Evolutionary conservation across 768 basidiomycete species (phyloP), one percentile per base, ranked within the genome.

Genomic region (Royoungia palumana): DNA sequence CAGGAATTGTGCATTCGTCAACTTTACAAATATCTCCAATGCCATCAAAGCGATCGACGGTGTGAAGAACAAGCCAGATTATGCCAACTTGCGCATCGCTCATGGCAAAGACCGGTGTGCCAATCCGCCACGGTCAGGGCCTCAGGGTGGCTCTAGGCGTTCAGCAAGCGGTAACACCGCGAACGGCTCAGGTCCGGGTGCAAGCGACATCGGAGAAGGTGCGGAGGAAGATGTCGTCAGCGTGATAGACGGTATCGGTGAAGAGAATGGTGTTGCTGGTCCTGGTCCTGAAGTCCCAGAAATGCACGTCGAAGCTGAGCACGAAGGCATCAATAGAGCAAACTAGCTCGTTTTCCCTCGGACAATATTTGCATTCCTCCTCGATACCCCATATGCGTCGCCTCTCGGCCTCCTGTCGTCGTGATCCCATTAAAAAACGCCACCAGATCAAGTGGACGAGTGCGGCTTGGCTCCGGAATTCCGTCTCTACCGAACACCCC

Each of bases 1-100:
- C 20, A 94, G 90, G 80, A 92, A 93, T 71, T 94, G 93, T 65
- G 92, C 91, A 25, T 99, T 94, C 64, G 87, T 93, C 61, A 96
- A 95, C 74, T 95, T 94, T 58, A 95, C 93, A 28, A 94, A 94
- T 72, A 83, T 96, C 57, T 84, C 86, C 43, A 94, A 94, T 63
- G 93, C 94, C 12, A 93, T 94, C 76, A 97, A 97, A 74, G 94
- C 95, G n/a, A 94, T 98, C 61, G 95, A 98, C 49, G 87, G 85
- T 8, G 81, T 96, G 70, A 95, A 95, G 80, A 81, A 77, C 63
- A 89, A 92, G 64, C 81, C 90, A 2, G 94, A 97, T 63, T 98
- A 98, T 63, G 75, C 81, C 16, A 85, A 85, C 66, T 72, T 97
- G 56, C 86, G 92, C 35, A 89, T 99, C 50, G 87, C 93, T 14